Evolutionary conservation across 2,329 filamentous ascomycete genomes (phyloP).

Genomic region (Pestalotiopsis sp.): DNA sequence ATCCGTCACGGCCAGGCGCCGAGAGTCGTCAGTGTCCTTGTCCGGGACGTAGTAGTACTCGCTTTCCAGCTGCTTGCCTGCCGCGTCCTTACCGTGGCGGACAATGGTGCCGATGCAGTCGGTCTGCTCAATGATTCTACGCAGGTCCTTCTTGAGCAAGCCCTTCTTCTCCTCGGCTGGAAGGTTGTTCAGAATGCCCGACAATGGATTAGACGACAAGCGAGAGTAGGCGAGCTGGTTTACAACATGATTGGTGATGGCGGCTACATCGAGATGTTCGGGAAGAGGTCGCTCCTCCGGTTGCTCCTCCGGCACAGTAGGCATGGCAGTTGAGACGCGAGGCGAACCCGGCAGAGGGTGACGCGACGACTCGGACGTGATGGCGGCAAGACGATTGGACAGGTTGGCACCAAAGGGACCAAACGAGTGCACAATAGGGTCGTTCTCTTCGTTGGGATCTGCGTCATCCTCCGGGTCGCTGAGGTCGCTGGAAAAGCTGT

Average conservation of each 20-base stretch:
- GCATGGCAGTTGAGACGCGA: constrained; percentile 22
- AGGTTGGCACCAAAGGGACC: constrained; percentile 87
- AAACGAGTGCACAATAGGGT: constrained; percentile 89
- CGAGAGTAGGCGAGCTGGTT: constrained; percentile 96
- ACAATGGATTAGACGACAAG: constrained; percentile 86
- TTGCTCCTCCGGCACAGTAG: constrained; percentile 28
- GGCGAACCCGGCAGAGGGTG: constrained; percentile 27
- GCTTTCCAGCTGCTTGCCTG: constrained; percentile 89
- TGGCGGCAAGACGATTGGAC: constrained; percentile 77
- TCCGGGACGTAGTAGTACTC: constrained; percentile 97
- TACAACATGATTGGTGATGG: constrained; percentile 81
- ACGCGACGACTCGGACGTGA: constrained; percentile 67
- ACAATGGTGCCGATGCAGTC: constrained; percentile 85
- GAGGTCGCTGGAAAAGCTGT: constrained; percentile 59
- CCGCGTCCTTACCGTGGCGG: constrained; percentile 92
- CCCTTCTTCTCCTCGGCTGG: constrained; percentile 65
- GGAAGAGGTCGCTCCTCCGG: constrained; percentile 28
- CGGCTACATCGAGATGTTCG: constrained; percentile 38
- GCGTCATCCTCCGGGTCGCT: constrained; percentile 64
- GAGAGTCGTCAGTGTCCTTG: constrained; percentile 75
- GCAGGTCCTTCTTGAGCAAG: constrained; percentile 65
- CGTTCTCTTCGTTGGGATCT: constrained; percentile 90
- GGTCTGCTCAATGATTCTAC: constrained; percentile 71
- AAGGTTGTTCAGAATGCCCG: constrained; percentile 84
- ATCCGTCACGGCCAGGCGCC: constrained; percentile 80